phyloP scores from a whole-genome alignment of 176 grass and related monocot species.

The Aegilops umbellulata region DNA sequence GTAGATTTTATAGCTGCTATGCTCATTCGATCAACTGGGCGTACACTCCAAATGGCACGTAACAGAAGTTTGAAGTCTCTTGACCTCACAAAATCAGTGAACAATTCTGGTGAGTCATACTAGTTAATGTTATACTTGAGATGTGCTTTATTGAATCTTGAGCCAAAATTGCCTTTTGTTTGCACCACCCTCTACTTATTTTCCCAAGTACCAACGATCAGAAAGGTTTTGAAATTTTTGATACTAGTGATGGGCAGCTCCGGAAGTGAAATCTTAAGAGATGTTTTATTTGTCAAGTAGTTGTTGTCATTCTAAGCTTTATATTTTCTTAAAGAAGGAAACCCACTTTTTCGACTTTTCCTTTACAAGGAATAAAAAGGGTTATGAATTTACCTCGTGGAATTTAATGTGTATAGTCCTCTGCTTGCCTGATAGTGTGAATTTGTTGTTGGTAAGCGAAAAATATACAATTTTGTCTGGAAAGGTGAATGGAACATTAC shows the following conservation, averaged over 20 bases:
- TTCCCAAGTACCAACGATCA: slow-evolving; percentile 7
- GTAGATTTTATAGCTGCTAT: slow-evolving; percentile 90
- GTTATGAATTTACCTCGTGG: background rate
- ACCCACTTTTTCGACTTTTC: background rate
- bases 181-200: slow-evolving; percentile 3
- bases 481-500: slow-evolving; percentile 7
- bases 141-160: background rate
- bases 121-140: background rate
- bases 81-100: slow-evolving; percentile 49
- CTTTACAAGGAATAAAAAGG: background rate
- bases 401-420: background rate
- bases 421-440: background rate
- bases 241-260: background rate
- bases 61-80: slow-evolving; percentile 60
- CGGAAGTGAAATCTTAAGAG: background rate
- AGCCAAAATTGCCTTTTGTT: background rate
- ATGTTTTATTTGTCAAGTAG: background rate
- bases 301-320: slow-evolving; percentile 1
- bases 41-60: slow-evolving; percentile 58
- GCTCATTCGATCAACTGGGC: slow-evolving; percentile 75
- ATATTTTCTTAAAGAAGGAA: background rate
- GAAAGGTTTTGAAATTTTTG: background rate
- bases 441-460: background rate
- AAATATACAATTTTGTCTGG: background rate
- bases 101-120: slow-evolving; percentile 53